These are phyloP conservation scores for Xylaria bambusicola DNA, from an alignment of 495 filamentous ascomycete genomes.

Conservation along the genomic window DNA sequence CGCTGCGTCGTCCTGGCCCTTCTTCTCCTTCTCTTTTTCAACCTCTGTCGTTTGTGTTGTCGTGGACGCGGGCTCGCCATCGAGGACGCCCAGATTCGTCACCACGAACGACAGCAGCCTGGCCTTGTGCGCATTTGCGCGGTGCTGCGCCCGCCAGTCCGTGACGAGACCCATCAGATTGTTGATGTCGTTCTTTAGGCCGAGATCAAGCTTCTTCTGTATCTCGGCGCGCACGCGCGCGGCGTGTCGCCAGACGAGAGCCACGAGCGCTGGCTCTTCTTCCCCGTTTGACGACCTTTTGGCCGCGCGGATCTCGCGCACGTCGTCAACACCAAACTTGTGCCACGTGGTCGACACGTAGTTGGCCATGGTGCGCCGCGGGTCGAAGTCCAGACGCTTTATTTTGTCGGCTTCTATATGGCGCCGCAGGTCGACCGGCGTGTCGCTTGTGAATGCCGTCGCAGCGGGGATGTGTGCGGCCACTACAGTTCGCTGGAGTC, in stretches of 20 bases:
- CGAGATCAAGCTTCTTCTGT: conserved; percentile 16
- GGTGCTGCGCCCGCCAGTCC: conserved; percentile 34
- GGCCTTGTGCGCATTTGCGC: conserved; percentile 28
- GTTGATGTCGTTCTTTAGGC: conserved; percentile 36
- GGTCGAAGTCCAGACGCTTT: conserved; percentile 1
- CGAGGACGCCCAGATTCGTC: conserved; percentile 37
- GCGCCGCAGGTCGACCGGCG: conserved; percentile 37
- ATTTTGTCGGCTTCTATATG: conserved; percentile 12
- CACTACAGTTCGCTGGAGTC: no score
- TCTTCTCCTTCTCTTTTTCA: no score
- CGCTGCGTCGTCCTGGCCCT: not conserved
- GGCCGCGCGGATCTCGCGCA: conserved; percentile 21
- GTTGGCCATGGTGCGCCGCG: conserved; percentile 28
- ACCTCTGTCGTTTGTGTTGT: no score
- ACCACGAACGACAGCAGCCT: conserved; percentile 33
- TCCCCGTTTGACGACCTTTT: not conserved
- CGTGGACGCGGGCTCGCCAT: conserved; percentile 12
- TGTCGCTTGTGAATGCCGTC: conserved; percentile 27
- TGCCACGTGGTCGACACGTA: conserved; percentile 32
- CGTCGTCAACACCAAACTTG: conserved; percentile 19
- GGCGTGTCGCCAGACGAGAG: conserved; percentile 33
- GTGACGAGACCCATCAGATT: conserved; percentile 34
- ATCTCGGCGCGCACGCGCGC: conserved; percentile 23
- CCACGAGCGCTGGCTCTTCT: conserved; percentile 13
- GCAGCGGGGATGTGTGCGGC: no score